These are phyloP conservation scores for Ophiostoma ulmi DNA, from an alignment of 2,329 filamentous ascomycete genomes.

Conservation along the genomic window DNA sequence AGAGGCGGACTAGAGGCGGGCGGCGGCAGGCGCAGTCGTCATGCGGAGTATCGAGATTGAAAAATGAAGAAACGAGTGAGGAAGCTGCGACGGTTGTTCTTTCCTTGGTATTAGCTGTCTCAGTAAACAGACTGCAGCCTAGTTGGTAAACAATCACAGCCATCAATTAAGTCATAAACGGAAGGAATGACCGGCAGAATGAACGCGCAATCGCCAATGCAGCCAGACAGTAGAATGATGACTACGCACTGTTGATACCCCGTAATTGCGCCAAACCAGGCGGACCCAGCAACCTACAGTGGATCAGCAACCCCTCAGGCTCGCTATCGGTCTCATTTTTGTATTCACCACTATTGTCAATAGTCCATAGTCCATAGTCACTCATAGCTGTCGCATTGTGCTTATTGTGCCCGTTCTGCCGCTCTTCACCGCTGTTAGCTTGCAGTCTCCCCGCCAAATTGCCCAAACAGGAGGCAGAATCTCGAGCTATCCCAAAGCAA, in stretches of 20 bases:
- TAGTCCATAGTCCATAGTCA: no score
- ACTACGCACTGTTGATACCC: background rate
- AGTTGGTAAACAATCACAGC: background rate
- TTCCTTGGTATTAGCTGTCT: background rate
- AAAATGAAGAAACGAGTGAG: background rate
- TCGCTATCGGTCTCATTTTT: background rate
- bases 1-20: conserved; percentile 6
- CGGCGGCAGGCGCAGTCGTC: conserved; percentile 12
- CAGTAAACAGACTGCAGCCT: background rate
- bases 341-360: background rate
- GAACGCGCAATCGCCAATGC: conserved; percentile 4
- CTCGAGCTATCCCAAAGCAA: conserved; percentile 13
- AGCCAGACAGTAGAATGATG: background rate
- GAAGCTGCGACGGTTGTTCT: background rate
- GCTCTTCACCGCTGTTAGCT: conserved; percentile 1
- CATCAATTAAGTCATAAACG: background rate
- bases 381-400: background rate
- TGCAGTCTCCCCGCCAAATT: background rate
- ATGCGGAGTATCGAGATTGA: background rate
- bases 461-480: no score
- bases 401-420: conserved; percentile 4
- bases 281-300: background rate
- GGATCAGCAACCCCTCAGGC: conserved; percentile 1
- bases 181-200: background rate
- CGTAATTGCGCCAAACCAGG: conserved; percentile 4